Evolutionary conservation across 306 rosid species (phyloP).

Genomic region (Leucaena leucocephala): DNA sequence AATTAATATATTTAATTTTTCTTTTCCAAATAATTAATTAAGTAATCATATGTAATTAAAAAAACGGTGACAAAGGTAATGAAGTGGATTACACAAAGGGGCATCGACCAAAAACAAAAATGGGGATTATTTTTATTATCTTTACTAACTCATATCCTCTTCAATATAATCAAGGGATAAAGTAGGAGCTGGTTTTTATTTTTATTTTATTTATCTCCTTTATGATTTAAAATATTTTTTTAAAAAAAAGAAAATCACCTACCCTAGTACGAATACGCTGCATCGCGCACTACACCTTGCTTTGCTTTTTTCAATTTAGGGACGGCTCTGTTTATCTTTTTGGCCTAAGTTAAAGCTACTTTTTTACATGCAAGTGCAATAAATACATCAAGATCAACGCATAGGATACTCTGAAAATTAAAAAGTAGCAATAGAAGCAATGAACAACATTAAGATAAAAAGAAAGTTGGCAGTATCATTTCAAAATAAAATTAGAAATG

Average conservation of each 20-base stretch:
- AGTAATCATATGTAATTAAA: background rate
- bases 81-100: background rate
- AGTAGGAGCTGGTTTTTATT: background rate
- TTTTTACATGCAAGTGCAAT: background rate
- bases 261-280: no score
- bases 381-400: background rate
- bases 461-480: background rate
- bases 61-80: background rate
- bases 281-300: no score
- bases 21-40: background rate
- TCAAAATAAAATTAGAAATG: slow-evolving; percentile 6
- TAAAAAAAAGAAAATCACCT: no score
- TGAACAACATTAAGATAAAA: background rate
- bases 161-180: background rate
- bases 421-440: background rate
- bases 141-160: background rate
- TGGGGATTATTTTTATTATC: background rate
- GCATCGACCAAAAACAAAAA: background rate
- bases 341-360: background rate
- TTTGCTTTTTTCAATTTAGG: background rate
- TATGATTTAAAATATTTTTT: no score
- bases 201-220: background rate
- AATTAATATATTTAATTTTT: no score
- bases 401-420: background rate
- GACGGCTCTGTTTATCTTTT: background rate